Evolutionary conservation across 2,329 filamentous ascomycete genomes (phyloP), one percentile per base, ranked within the genome.

Genomic region (Exophiala xenobiotica): DNA sequence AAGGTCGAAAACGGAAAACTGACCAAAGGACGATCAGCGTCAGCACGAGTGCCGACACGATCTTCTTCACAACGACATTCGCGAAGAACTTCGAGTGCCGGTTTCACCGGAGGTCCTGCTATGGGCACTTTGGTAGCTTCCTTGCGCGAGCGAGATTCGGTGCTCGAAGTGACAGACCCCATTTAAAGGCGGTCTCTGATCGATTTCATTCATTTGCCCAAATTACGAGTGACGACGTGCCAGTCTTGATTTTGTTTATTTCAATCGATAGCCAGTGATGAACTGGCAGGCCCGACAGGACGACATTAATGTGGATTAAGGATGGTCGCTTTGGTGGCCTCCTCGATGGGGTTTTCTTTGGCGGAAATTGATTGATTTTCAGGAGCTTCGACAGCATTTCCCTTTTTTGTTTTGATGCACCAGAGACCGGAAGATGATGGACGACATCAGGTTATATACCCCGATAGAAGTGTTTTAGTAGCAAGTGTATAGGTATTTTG

Each of bases 1-100:
- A 83, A 87, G 51, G 87, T 95, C 46, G 88, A 93, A 62, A 83
- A 78, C 46, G 88, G 87, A 18, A 82, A 88, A 48, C 72, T 89
- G 18, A 76, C 88, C 23, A 82, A 87, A 63, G 79, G 84, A 46
- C 73, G 73, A 45, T 77, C 85, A 54, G 87, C 85, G 33, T 89
- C 84, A 63, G 79, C 89, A 44, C 80, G 83, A 42, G 66, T 87
- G 27, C 49, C 58, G 29, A 35, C 57, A 22, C 49, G 53, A 14
- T 59, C 56, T 2, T 49, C 46, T 3, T 75, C 77, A 3, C 65
- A 61, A 51, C 62, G 65, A 43, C 51, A 60, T n/a, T 59, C 54
- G 38, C 63, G 53, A 19, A 46, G 58, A 19, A 53, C 53, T 14
- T 61, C 60, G 12, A 54, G 49, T 26, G 47, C 42, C 6, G 47